Evolutionary conservation across 306 rosid species (phyloP), one percentile per base, ranked within the genome.

Genomic region (Prunus davidiana): DNA sequence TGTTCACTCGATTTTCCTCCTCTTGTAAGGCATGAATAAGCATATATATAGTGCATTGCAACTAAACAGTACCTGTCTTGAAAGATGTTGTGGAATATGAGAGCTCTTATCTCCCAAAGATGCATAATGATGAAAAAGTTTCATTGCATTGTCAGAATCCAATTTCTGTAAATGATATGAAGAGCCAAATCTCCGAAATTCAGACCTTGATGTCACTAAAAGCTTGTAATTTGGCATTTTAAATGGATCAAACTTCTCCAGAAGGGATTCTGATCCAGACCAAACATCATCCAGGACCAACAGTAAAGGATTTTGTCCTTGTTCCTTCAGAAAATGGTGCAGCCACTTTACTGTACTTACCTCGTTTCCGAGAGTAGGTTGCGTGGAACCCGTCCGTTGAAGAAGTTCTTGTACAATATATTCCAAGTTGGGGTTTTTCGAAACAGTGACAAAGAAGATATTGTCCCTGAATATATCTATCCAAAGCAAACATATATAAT

Each of bases 281-380:
- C 83, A 81, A 72, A 88, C 90, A 79, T 84, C 86, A 49, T 89
- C 93, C 12, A 89, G 32, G 13, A 89, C 89, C 77, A 87, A 70
- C 75, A 89, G 19, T 5, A 81, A 67, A 52, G 90, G 87, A 32
- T 45, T 74, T 43, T 28, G 20, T 54, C 68, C 74, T 62, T 77
- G 70, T 43, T 51, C 34, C 57, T 72, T 82, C 8, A 61, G 66
- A 61, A 61, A 79, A 58, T 34, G 8, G 73, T 75, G 86, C 75
- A 86, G 72, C 32, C 79, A 80, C 51, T 74, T 8, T 20, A 71
- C 19, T 5, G 78, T 56, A 10, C 60, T 83, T 41, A 74, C 86
- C 0, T 78, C 86, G 25, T 58, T 73, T 76, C 74, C 85, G 75
- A 84, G 76, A 43, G 82, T 82, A 12, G 84, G 78, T 22, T 22